Evolutionary conservation across 2,329 filamentous ascomycete genomes (phyloP).

Genomic region (Aureobasidium sp.): DNA sequence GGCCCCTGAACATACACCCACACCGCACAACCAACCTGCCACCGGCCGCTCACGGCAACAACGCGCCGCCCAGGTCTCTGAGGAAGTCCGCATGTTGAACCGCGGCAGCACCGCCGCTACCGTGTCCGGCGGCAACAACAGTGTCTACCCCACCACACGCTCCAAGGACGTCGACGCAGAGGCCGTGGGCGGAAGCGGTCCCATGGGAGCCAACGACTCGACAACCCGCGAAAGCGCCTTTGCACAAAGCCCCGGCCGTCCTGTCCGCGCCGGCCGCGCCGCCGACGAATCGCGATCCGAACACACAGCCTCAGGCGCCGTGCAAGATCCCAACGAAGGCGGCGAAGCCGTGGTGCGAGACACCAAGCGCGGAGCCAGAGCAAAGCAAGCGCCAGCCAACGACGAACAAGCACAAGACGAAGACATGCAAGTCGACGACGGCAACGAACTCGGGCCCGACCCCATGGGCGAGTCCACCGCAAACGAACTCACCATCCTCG

Average conservation of each 20-base stretch:
- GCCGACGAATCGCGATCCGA: slow-evolving; percentile 11
- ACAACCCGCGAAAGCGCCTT: slow-evolving; percentile 19
- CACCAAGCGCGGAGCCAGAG: background rate
- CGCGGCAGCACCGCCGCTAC: slow-evolving; percentile 16
- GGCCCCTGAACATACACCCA: slow-evolving; percentile 7
- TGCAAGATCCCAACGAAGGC: slow-evolving; percentile 15
- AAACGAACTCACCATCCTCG: slow-evolving; percentile 16
- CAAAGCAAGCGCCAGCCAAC: background rate
- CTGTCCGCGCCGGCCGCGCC: background rate
- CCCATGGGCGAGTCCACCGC: slow-evolving; percentile 13
- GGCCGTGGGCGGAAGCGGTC: slow-evolving; percentile 14
- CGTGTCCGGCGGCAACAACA: slow-evolving; percentile 12
- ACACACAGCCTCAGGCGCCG: background rate
- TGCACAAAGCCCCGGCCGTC: slow-evolving; percentile 17
- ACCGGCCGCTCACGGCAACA: slow-evolving; percentile 19
- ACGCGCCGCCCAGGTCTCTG: slow-evolving; percentile 21
- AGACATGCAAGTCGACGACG: background rate
- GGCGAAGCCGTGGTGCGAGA: slow-evolving; percentile 14
- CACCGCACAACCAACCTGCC: slow-evolving; percentile 9
- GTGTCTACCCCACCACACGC: background rate
- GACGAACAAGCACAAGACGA: background rate
- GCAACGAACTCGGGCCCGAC: slow-evolving; percentile 12
- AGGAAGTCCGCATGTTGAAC: slow-evolving; percentile 22
- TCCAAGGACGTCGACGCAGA: slow-evolving; percentile 13
- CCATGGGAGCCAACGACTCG: slow-evolving; percentile 21